Percentiles rank a stretch among this genome's conserved stretches.
phyloP scores from a whole-genome alignment of 805 yeast species.

The Metschnikowia hibisci region DNA sequence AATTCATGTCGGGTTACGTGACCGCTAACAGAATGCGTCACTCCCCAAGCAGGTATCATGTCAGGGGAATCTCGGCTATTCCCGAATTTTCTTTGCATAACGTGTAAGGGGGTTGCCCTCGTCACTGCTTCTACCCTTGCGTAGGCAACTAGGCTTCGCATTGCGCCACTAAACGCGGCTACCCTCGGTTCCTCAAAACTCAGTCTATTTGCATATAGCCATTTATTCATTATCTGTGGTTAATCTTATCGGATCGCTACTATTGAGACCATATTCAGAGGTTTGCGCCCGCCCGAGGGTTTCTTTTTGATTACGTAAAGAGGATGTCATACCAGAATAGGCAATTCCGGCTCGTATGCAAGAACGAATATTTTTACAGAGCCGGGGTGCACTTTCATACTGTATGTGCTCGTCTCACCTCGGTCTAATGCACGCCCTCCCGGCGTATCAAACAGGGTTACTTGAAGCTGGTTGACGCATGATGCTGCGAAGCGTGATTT shows the following conservation, averaged over 20 bases:
- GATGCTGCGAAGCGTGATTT: background rate
- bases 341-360: no score
- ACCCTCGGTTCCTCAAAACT: no score
- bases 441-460: background rate
- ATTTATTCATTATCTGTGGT: no score
- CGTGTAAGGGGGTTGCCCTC: background rate
- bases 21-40: background rate
- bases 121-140: background rate
- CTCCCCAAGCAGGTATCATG: background rate
- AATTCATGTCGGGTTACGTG: no score
- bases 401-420: no score
- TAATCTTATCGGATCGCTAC: no score
- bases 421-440: background rate
- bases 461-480: background rate
- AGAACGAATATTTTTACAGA: no score
- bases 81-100: background rate
- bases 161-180: background rate
- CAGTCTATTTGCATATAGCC: no score
- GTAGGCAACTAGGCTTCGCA: background rate
- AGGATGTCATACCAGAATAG: no score
- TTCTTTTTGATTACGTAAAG: background rate
- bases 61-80: constrained; percentile 2
- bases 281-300: no score
- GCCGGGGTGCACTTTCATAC: no score
- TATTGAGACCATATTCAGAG: no score